A percentile compares a stretch with the other conserved stretches of the same genome.
Evolutionary conservation across 1,139 yeast species (phyloP).

Genomic region (Blastobotrys persicus): DNA sequence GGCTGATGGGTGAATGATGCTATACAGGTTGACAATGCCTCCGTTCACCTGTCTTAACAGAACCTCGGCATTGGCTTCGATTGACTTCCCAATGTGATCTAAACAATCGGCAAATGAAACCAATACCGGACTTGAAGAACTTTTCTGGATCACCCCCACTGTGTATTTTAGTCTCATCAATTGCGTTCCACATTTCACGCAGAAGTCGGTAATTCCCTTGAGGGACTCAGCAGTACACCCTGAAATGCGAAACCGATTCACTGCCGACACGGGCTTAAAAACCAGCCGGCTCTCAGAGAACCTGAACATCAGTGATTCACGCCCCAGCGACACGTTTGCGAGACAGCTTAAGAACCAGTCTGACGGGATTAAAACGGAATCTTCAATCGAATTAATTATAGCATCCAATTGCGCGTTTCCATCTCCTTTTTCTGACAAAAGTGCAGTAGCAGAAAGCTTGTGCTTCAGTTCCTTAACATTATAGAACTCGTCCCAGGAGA

Average conservation of each 20-base stretch:
- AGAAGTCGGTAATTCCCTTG: constrained; percentile 20
- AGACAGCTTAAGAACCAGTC: constrained; percentile 19
- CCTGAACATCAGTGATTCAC: constrained; percentile 23
- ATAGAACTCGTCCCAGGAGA: constrained; percentile 16
- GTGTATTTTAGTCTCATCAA: constrained; percentile 30
- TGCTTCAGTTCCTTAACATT: constrained; percentile 1
- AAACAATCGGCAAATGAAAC: constrained; percentile 33
- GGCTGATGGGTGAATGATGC: constrained; percentile 20
- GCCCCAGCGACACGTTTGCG: constrained; percentile 23
- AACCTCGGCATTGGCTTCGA: constrained; percentile 19
- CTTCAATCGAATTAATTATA: constrained; percentile 3
- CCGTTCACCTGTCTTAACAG: constrained; percentile 7
- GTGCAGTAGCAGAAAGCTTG: background rate
- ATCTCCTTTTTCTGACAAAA: background rate
- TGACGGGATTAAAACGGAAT: constrained; percentile 13
- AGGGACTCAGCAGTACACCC: constrained; percentile 24
- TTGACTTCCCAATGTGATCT: constrained; percentile 22
- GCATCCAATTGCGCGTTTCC: constrained; percentile 7
- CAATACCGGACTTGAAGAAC: constrained; percentile 25
- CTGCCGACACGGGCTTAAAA: constrained; percentile 15
- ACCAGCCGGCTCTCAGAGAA: constrained; percentile 21
- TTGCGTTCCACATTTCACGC: constrained; percentile 30
- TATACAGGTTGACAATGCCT: background rate
- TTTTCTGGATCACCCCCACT: constrained; percentile 17
- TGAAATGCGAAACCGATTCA: constrained; percentile 19